Base-by-base conservation (phyloP, 140 eudicot species). In the Flaveria floridana region DNA sequence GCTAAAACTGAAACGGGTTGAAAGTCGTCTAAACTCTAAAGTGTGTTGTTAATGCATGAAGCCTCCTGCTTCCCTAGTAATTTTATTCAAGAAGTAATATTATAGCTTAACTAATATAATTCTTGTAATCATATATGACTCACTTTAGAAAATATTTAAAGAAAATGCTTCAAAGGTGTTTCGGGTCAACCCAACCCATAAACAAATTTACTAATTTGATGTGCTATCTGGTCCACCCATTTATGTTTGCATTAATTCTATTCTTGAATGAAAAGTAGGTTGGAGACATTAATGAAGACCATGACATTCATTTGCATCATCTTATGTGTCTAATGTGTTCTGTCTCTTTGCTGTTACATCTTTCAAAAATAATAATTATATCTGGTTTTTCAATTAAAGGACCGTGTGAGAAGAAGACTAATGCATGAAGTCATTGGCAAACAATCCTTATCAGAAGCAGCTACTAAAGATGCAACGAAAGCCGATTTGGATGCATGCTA, bases 401-500 rank as follows among this genome's bases (percentile, higher is more conserved):
- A 89, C 0, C 88, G 98, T 75, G 86, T 83, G 72, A 86, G 82
- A 76, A 85, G 96, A 83, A 80, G 95, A 80, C 96, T 85, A 23
- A 87, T 4, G 6, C 37, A 30, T 89, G 96, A 89, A 80, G 79
- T 88, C 97, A 12, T 52, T 90, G 78, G 63, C 72, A 2, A 70
- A 14, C 41, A 93, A 79, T 93, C 96, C 78, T 81, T 97, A 55
- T 72, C 82, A 76, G 79, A 89, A 63, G 89, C 91, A 69, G 85
- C 96, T 19, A 90, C 50, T 44, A 85, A 81, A 79, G 94, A 86
- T 79, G 97, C 97, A 46, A 86, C 88, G 91, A 96, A 93, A 80
- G 94, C 97, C 65, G 91, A 90, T 39, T 90, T 97, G 97, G 94
- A 93, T 83, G 75, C 82, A 28, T 93, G 99, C 71, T 93, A 93